These are phyloP conservation scores for Lipomyces japonicus DNA, from an alignment of 805 yeast genomes.

Conservation along the genomic window DNA sequence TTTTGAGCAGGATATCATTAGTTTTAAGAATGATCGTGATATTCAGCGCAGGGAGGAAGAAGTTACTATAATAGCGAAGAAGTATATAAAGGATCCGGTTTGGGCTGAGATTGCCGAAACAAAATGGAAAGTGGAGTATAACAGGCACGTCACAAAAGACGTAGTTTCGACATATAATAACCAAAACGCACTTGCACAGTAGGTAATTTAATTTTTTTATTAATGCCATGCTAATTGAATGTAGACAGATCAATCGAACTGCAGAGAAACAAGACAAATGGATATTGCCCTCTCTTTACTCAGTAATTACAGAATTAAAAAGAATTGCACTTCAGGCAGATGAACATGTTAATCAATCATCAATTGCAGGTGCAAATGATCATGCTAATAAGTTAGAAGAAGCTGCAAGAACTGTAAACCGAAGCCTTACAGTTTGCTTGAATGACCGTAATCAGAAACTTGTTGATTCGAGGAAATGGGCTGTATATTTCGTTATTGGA, in stretches of 20 bases:
- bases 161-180: slow-evolving; percentile 30
- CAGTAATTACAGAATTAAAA: slow-evolving; percentile 34
- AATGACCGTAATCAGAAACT: slow-evolving; percentile 67
- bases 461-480: slow-evolving; percentile 51
- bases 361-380: background rate
- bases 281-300: slow-evolving; percentile 30
- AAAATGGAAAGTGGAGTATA: slow-evolving; percentile 32
- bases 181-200: slow-evolving; percentile 34
- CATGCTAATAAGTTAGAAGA: slow-evolving; percentile 41
- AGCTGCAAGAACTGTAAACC: slow-evolving; percentile 63
- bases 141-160: slow-evolving; percentile 22
- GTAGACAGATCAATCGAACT: slow-evolving; percentile 21
- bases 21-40: too few relatives aligned
- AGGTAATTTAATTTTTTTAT: slow-evolving; percentile 10
- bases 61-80: slow-evolving; percentile 1
- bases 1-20: too few relatives aligned
- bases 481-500: slow-evolving; percentile 67
- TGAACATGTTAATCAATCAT: background rate
- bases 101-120: slow-evolving; percentile 29
- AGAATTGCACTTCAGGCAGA: slow-evolving; percentile 33
- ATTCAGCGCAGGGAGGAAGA: too few relatives aligned
- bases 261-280: slow-evolving; percentile 24
- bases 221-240: slow-evolving; percentile 1
- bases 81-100: background rate
- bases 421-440: slow-evolving; percentile 69